Base-by-base conservation (phyloP, 1,139 yeast species). In the Scheffersomyces lignicola region DNA sequence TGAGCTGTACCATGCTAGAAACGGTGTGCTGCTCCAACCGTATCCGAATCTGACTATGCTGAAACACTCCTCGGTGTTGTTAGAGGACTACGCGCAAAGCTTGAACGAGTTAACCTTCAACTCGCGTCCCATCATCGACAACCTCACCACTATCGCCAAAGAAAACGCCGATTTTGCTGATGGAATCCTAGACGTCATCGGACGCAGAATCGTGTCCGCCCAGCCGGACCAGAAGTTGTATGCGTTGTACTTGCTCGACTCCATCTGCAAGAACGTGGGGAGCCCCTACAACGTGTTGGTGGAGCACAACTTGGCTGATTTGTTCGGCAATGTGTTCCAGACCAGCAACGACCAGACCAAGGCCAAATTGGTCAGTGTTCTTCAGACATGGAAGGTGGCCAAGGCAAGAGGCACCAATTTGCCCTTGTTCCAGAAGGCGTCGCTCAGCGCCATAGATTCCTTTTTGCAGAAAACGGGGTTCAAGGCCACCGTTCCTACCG, bases 231-330 rank as follows among this genome's bases (percentile, higher is more conserved):
- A 87, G 48, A 92, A 92, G 60, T 70, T 92, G 36, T 92, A 78
- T 50, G 80, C 94, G 3, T 70, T 92, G 45, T 92, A 90, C 55
- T 71, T 90, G 33, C 63, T 92, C 38, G 98, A 92, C 58, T 89
- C 97, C n/a, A 84, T 92, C 31, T 85, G 95, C 60, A 92, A 92
- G 60, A 86, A 83, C 48, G 83, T 88, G 15, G 97, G 97, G 5
- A 76, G 80, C 41, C 97, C 97, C 1, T 92, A 90, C 56, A 86
- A 89, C 23, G 70, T 80, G 8, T 61, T 84, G 40, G 80, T 90
- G 54, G 84, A 89, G 5, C 76, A 64, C 35, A 82, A 80, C 34
- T 65, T 88, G 28, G 82, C 72, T 61, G 76, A 71, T 47, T 65
- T 86, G 3, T 92, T 83, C 58, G 80, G 87, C 17, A 82, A 79